Percentiles rank a stretch among this genome's conserved stretches.
Evolutionary conservation across 495 filamentous ascomycete species (phyloP).

Genomic region (Trichoderma reesei): DNA sequence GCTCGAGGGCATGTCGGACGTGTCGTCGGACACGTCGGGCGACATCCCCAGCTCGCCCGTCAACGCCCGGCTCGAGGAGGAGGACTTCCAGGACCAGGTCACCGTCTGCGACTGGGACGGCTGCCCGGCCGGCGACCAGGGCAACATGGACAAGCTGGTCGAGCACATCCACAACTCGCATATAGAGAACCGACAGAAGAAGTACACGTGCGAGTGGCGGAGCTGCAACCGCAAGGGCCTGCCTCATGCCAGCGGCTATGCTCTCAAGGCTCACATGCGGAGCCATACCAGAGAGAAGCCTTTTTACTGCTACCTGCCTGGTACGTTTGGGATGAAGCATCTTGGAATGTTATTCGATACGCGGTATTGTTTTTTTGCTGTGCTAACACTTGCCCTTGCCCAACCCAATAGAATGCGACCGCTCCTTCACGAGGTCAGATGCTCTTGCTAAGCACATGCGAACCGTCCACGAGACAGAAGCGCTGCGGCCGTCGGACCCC

Average conservation of each 20-base stretch:
- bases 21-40: constrained; percentile 82
- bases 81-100: constrained; percentile 81
- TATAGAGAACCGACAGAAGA: constrained; percentile 62
- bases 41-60: constrained; percentile 64
- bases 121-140: constrained; percentile 67
- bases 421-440: constrained; percentile 93
- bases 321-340: constrained; percentile 36
- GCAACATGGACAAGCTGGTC: constrained; percentile 90
- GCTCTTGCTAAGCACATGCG: constrained; percentile 97
- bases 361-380: not conserved
- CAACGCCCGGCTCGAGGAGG: constrained; percentile 57
- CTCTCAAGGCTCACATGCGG: constrained; percentile 90
- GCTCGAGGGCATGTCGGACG: constrained; percentile 41
- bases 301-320: constrained; percentile 89
- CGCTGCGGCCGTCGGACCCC: constrained; percentile 76
- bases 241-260: constrained; percentile 90
- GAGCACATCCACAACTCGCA: constrained; percentile 90
- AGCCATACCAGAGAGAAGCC: constrained; percentile 97
- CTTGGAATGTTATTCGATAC: not conserved
- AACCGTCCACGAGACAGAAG: constrained; percentile 95
- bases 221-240: constrained; percentile 80
- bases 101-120: constrained; percentile 84
- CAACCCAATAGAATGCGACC: constrained; percentile 70
- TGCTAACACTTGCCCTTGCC: constrained; percentile 6
- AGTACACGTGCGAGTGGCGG: constrained; percentile 88